Evolutionary conservation across 305 asterid species (phyloP).

Genomic region (Fraxinus xanthoxyloides): DNA sequence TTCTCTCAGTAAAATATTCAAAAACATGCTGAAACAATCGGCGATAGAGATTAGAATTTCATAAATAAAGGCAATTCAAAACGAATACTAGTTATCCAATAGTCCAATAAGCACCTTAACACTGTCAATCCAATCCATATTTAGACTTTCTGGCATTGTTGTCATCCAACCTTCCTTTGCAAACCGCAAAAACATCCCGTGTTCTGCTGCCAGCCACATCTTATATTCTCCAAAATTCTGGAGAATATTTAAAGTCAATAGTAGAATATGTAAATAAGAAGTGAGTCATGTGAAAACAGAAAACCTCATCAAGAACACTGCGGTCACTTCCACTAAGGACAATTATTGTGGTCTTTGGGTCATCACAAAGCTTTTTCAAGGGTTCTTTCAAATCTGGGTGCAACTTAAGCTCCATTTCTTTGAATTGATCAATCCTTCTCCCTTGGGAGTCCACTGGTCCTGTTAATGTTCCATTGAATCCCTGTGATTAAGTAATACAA

Average conservation of each 20-base stretch:
- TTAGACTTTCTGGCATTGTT: slow-evolving; percentile 87
- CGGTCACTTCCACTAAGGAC: slow-evolving; percentile 87
- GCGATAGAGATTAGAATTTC: slow-evolving; percentile 3
- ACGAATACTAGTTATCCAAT: neutral
- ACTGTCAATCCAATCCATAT: slow-evolving; percentile 95
- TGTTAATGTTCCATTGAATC: slow-evolving; percentile 77
- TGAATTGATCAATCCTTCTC: slow-evolving; percentile 82
- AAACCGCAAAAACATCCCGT: slow-evolving; percentile 79
- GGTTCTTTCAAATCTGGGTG: slow-evolving; percentile 65
- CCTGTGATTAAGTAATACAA: slow-evolving; percentile 34
- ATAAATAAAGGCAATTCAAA: neutral
- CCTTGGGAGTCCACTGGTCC: slow-evolving; percentile 71
- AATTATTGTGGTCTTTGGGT: slow-evolving; percentile 69
- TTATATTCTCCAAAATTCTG: slow-evolving; percentile 80
- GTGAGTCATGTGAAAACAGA: slow-evolving; percentile 28
- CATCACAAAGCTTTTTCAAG: slow-evolving; percentile 57
- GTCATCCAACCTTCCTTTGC: slow-evolving; percentile 87
- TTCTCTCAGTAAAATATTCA: slow-evolving; percentile 89
- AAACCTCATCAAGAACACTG: slow-evolving; percentile 70
- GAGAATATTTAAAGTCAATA: slow-evolving; percentile 30
- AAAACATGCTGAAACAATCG: slow-evolving; percentile 67
- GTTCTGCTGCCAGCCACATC: slow-evolving; percentile 94
- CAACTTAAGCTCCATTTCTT: slow-evolving; percentile 80
- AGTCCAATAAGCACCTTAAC: slow-evolving; percentile 52
- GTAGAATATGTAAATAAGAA: slow-evolving; percentile 22